phyloP scores from a whole-genome alignment of 129 eudicot genomes.

The Tagetes erecta region DNA sequence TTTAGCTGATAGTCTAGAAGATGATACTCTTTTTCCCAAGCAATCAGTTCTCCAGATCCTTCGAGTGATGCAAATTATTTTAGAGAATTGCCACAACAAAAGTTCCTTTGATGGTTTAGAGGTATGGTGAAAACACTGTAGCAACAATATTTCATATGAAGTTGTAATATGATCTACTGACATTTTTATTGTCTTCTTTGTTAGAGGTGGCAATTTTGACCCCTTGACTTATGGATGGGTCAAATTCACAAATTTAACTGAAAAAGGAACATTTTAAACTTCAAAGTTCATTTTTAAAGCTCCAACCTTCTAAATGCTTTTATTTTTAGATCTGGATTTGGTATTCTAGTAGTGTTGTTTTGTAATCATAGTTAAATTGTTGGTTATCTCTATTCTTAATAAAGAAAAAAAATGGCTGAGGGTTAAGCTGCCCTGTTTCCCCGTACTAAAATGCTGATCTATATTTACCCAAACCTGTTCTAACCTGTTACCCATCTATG shows the following conservation, averaged over 20 bases:
- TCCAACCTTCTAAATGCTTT: not conserved
- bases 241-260: constrained; percentile 10
- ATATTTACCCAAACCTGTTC: not conserved
- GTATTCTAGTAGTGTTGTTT: not conserved
- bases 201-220: not conserved
- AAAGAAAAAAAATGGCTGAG: not conserved
- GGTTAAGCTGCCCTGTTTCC: not conserved
- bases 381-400: not conserved
- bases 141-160: not conserved
- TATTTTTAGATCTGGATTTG: not conserved
- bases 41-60: constrained; percentile 81
- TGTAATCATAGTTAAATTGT: not conserved
- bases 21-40: constrained; percentile 67
- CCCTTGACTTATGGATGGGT: not conserved
- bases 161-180: not conserved
- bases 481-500: not conserved
- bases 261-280: not conserved
- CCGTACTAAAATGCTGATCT: not conserved
- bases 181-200: not conserved
- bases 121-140: constrained; percentile 48
- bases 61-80: constrained; percentile 90
- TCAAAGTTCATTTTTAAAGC: not conserved
- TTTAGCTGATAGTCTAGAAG: constrained; percentile 62
- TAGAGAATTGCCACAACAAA: constrained; percentile 90
- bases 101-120: constrained; percentile 85